A percentile compares a stretch with the other conserved stretches of the same genome.
phyloP scores from a whole-genome alignment of 1,139 yeast genomes.

The Pichia sp. region DNA sequence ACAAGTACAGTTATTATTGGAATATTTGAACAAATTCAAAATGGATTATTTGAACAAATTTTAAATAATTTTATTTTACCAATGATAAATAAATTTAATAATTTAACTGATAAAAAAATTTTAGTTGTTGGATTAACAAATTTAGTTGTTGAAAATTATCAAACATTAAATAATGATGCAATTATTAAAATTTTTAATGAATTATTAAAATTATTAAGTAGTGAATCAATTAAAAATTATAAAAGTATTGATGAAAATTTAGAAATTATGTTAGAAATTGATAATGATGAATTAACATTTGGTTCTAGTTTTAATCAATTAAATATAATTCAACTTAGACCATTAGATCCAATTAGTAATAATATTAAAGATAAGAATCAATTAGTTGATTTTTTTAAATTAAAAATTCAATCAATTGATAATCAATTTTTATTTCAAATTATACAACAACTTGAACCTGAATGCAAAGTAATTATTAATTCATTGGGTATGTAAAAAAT shows the following conservation, averaged over 20 bases:
- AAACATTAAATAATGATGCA: constrained; percentile 28
- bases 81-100: constrained; percentile 57
- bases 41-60: constrained; percentile 35
- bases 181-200: constrained; percentile 47
- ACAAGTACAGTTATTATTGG: constrained; percentile 47
- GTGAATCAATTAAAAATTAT: constrained; percentile 33
- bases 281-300: constrained; percentile 61
- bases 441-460: constrained; percentile 24
- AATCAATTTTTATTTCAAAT: constrained; percentile 3
- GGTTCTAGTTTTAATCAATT: constrained; percentile 81
- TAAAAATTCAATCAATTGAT: constrained; percentile 29
- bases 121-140: constrained; percentile 69
- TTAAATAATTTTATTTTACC: constrained; percentile 54
- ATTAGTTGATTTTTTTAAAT: constrained; percentile 30
- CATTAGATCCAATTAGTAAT: constrained; percentile 61
- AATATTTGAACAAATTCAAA: constrained; percentile 58
- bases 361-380: constrained; percentile 32
- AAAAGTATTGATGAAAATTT: constrained; percentile 27
- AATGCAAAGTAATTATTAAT: constrained; percentile 32
- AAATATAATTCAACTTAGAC: constrained; percentile 51
- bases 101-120: constrained; percentile 68
- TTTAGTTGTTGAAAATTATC: constrained; percentile 38
- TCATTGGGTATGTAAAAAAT: constrained; percentile 25
- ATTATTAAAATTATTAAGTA: constrained; percentile 40
- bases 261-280: constrained; percentile 44